Base-by-base conservation (phyloP, 2,329 filamentous ascomycete species). In the Hymenoscyphus fraxineus region DNA sequence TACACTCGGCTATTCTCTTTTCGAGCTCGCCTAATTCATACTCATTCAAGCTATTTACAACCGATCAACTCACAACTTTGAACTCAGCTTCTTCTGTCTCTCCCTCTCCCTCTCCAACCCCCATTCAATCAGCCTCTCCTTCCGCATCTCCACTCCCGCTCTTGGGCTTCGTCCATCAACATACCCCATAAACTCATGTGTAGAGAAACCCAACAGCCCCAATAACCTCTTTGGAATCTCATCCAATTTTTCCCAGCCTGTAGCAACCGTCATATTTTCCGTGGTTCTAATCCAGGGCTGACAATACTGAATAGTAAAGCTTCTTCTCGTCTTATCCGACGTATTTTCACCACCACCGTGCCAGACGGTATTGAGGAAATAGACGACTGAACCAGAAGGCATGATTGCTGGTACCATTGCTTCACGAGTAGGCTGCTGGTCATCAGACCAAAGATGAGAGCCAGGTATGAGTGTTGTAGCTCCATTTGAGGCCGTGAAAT, bases 261-360 rank as follows among this genome's bases (percentile, higher is more conserved):
- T 73, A 13, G 76, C 74, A 6, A 78, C 66, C 6, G 74, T 73
- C 68, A 76, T 73, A 59, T 78, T 78, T 67, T 78, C 77, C 59
- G 70, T 71, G n/a, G 74, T 72, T n/a, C 77, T 67, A 31, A 77
- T 73, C 74, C 74, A 81, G 5, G 70, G 73, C 63, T 74, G 72
- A 54, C 73, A 75, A 58, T 74, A 75, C 58, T 74, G 73, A 1
- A 73, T 62, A 3, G 72, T 74, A 57, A 74, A 62, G 39, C 69
- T 71, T 54, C 72, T 60, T 16, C 73, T 64, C 2, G 62, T 63
- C 12, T 63, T 64, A 38, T 66, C 32, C 2, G 65, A 65, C 16
- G 32, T 72, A 44, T 74, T 75, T 16, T 70, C 70, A 2, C 73
- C 73, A 2, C 72, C 73, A 2, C 67, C 68, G 57, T 75, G 73